Evolutionary conservation across 139 green algal genomes (phyloP).

Genomic region (Pseudopediastrum boryanum): DNA sequence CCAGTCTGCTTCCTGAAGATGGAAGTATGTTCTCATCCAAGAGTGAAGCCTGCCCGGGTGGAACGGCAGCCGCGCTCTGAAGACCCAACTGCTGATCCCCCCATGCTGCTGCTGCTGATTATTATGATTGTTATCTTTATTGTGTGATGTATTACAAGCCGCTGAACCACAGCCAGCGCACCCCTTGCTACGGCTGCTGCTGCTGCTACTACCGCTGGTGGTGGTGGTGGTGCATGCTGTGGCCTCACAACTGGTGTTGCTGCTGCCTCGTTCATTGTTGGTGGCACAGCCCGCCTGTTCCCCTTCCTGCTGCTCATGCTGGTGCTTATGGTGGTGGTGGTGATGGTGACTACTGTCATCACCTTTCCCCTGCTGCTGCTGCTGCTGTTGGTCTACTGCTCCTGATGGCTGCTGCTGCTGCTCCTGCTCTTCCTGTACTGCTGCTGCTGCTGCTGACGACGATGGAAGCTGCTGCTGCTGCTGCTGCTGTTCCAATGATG

Average conservation of each 20-base stretch:
- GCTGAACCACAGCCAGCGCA: conserved; percentile 25
- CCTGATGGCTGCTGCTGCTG: conserved; percentile 8
- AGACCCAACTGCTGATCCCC: background rate
- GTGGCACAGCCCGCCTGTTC: too few species aligned
- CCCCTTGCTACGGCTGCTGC: conserved; percentile 24
- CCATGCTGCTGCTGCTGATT: too few species aligned
- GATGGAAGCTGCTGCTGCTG: background rate
- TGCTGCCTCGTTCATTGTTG: too few species aligned
- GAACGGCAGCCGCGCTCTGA: conserved; percentile 69
- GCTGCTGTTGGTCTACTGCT: conserved; percentile 12
- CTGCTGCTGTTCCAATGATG: conserved; percentile 14
- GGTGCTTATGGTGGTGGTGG: background rate
- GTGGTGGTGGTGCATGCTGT: background rate
- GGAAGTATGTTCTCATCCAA: conserved; percentile 55
- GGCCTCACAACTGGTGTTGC: too few species aligned
- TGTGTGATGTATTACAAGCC: too few species aligned
- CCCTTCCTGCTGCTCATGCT: too few species aligned
- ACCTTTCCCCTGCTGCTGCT: conserved; percentile 39
- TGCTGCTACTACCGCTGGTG: background rate
- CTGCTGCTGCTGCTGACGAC: background rate
- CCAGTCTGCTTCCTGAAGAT: conserved; percentile 64
- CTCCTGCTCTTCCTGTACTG: conserved; percentile 10
- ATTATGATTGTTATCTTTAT: too few species aligned
- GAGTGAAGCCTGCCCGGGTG: conserved; percentile 71
- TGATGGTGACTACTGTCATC: background rate